phyloP scores from a whole-genome alignment of 192 early-diverging fungal species.

The Dimargaris xerosporica region DNA sequence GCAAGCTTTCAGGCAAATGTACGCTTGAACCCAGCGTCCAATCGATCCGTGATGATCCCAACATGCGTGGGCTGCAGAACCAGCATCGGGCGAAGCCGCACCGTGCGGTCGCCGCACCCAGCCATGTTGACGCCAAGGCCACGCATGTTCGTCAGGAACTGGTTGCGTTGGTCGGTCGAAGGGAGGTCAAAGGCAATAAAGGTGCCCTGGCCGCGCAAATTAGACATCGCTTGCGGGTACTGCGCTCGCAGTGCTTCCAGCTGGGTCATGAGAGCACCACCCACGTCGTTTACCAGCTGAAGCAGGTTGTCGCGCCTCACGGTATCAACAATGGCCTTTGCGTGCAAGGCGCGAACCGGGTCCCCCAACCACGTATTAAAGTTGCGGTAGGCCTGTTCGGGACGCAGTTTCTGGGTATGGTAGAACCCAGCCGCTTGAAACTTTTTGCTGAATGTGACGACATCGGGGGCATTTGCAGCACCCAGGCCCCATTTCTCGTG shows the following conservation, averaged over 20 bases:
- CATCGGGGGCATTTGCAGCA: conserved; percentile 40
- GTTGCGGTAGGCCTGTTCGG: conserved; percentile 44
- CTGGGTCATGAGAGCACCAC: conserved; percentile 35
- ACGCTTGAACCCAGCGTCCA: too few relatives aligned
- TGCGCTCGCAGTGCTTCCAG: conserved; percentile 31
- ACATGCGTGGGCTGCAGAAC: too few relatives aligned
- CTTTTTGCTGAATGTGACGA: conserved; percentile 66
- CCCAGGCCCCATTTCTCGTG: conserved; percentile 54
- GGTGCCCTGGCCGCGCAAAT: conserved; percentile 45
- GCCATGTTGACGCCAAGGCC: conserved; percentile 50
- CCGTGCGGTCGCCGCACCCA: conserved; percentile 39
- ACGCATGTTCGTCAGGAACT: conserved; percentile 37
- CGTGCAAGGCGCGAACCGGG: conserved; percentile 42
- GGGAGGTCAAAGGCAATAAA: conserved; percentile 58
- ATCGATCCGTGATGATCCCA: too few relatives aligned
- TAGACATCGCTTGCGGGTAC: conserved; percentile 28
- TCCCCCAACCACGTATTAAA: conserved; percentile 73
- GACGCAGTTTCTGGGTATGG: conserved; percentile 35
- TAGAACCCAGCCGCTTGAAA: conserved; percentile 65
- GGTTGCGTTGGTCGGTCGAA: conserved; percentile 27
- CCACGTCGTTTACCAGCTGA: conserved; percentile 31
- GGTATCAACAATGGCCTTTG: conserved; percentile 43
- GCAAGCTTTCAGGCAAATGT: too few relatives aligned
- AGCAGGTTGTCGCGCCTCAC: conserved; percentile 36
- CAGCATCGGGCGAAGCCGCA: conserved; percentile 57